Conservation (phyloP, 2,329 filamentous ascomycete genomes). For the Colletotrichum sp. region DNA sequence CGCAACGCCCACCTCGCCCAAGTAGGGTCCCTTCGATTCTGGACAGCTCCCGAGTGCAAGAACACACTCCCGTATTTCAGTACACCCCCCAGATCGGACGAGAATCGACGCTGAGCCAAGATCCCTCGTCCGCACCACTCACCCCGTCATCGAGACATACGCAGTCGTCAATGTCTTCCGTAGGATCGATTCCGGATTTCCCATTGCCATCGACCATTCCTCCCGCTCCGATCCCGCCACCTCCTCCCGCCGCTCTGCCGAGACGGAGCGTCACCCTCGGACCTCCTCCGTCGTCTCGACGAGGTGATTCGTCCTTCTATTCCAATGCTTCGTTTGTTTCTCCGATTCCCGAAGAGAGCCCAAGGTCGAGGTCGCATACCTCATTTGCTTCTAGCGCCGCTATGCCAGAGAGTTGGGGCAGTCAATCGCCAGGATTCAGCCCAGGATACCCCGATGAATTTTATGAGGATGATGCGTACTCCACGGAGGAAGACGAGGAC, state of each 20-base stretch:
- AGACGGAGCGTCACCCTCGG: conserved; percentile 61
- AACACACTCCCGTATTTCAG: conserved; percentile 60
- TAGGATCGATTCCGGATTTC: conserved; percentile 66
- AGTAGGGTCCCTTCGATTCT: conserved; percentile 65
- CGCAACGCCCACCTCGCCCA: conserved; percentile 64
- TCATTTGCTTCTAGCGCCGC: conserved; percentile 77
- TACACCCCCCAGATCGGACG: conserved; percentile 43
- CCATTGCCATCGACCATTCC: conserved; percentile 46
- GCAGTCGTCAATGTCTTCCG: conserved; percentile 57
- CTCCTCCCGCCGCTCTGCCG: conserved; percentile 31
- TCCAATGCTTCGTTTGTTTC: conserved; percentile 72
- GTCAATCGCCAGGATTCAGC: conserved; percentile 49
- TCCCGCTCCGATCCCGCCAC: conserved; percentile 5
- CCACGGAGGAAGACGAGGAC: conserved; percentile 43
- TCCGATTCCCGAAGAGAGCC: conserved; percentile 76
- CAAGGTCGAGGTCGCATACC: conserved; percentile 59
- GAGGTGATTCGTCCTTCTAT: conserved; percentile 69
- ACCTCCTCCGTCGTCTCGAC: conserved; percentile 64
- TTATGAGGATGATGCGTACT: conserved; percentile 51
- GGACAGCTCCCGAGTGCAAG: conserved; percentile 60
- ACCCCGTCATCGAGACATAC: conserved; percentile 56
- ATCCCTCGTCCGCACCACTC: conserved; percentile 46
- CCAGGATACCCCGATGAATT: conserved; percentile 52
- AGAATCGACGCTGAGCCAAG: conserved; percentile 38
- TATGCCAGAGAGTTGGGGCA: conserved; percentile 73